Evolutionary conservation across 441 rosid genomes (phyloP).

Genomic region (Pelargonium fulgidum): DNA sequence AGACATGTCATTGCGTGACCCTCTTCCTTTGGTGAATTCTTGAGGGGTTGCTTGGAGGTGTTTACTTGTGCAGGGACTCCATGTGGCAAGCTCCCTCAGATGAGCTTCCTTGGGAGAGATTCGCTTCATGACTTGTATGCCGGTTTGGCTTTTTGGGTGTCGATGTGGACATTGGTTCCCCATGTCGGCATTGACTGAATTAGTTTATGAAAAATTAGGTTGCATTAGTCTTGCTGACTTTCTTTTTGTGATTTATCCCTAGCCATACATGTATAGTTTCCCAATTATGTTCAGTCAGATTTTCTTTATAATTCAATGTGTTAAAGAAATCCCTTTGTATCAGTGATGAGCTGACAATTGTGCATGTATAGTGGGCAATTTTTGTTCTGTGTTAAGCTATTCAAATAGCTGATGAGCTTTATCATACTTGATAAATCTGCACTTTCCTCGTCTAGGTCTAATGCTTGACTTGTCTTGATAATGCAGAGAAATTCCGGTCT

Average conservation of each 20-base stretch:
- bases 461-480: slow-evolving; percentile 18
- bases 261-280: not conserved
- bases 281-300: not conserved
- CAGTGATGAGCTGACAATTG: not conserved
- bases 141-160: too few species aligned
- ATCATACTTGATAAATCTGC: not conserved
- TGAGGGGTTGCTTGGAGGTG: too few species aligned
- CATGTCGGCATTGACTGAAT: too few species aligned
- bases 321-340: not conserved
- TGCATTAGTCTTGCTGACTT: not conserved
- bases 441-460: slow-evolving; percentile 9
- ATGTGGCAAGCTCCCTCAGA: too few species aligned
- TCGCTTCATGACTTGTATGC: too few species aligned
- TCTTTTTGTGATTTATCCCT: not conserved
- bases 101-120: too few species aligned
- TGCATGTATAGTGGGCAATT: not conserved
- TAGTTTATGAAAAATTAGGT: too few species aligned
- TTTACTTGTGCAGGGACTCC: too few species aligned
- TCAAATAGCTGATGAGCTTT: not conserved
- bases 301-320: not conserved
- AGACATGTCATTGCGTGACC: too few species aligned
- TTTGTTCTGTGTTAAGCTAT: not conserved
- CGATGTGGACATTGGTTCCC: too few species aligned
- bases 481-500: slow-evolving; percentile 70
- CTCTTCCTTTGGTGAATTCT: too few species aligned